Evolutionary conservation across 768 basidiomycete species (phyloP).

Genomic region (Termitomyces sp.): DNA sequence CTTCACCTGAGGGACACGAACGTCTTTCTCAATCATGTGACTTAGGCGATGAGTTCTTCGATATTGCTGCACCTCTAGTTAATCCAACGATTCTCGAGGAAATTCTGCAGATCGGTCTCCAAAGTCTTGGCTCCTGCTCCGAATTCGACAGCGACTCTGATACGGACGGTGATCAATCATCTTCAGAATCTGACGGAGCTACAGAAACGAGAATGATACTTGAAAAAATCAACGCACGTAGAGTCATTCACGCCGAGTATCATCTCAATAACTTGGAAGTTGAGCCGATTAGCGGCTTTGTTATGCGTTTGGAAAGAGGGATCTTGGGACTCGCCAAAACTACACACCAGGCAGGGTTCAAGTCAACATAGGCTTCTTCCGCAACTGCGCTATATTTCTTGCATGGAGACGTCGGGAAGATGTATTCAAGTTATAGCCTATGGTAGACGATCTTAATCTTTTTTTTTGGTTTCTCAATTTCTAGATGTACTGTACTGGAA

Average conservation of each 20-base stretch:
- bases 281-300: slow-evolving; percentile 57
- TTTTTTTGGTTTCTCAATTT: neutral
- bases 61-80: slow-evolving; percentile 45
- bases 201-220: slow-evolving; percentile 49
- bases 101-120: slow-evolving; percentile 22
- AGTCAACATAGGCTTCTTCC: neutral
- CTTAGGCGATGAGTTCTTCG: slow-evolving; percentile 39
- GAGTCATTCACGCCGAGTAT: slow-evolving; percentile 66
- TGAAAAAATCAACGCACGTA: slow-evolving; percentile 65
- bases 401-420: neutral
- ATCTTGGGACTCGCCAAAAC: slow-evolving; percentile 43
- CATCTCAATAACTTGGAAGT: slow-evolving; percentile 62
- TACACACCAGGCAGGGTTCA: neutral
- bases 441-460: neutral
- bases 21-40: slow-evolving; percentile 25
- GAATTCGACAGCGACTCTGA: slow-evolving; percentile 12
- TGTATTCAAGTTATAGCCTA: neutral
- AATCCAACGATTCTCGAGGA: slow-evolving; percentile 37
- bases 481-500: neutral
- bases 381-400: too few species aligned
- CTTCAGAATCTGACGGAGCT: slow-evolving; percentile 31
- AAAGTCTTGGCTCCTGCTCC: neutral
- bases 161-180: slow-evolving; percentile 13
- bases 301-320: slow-evolving; percentile 51
- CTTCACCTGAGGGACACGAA: slow-evolving; percentile 55